A percentile compares a stretch with the other conserved stretches of the same genome.
phyloP scores from a whole-genome alignment of 1,284 basidiomycete species.

The Ustilago sp. region DNA sequence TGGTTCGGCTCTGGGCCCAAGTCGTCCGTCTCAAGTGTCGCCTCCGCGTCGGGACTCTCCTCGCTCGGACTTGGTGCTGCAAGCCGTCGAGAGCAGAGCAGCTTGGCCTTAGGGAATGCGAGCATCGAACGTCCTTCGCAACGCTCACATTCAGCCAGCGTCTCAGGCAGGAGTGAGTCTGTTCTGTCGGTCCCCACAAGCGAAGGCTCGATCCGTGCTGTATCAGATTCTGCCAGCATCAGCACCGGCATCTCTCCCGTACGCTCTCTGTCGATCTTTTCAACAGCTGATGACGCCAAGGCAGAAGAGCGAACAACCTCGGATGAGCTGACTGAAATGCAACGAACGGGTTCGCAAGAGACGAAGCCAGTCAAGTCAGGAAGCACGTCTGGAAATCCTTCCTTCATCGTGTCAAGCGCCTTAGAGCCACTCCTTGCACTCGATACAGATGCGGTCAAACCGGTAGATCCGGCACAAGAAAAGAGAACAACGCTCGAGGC shows the following conservation, averaged over 20 bases:
- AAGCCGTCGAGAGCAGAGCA: slow-evolving; percentile 50
- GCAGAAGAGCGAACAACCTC: background rate
- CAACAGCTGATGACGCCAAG: slow-evolving; percentile 2
- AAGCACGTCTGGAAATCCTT: slow-evolving; percentile 16
- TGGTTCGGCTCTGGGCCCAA: slow-evolving; percentile 44
- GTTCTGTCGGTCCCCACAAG: slow-evolving; percentile 8
- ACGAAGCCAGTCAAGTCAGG: background rate
- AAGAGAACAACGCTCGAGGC: slow-evolving; percentile 9
- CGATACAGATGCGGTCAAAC: background rate
- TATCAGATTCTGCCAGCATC: slow-evolving; percentile 20
- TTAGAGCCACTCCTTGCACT: slow-evolving; percentile 28
- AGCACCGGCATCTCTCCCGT: slow-evolving; percentile 4
- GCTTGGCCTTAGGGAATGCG: slow-evolving; percentile 60
- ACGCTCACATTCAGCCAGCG: slow-evolving; percentile 26
- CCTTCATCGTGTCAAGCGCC: slow-evolving; percentile 39
- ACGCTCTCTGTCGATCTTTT: background rate
- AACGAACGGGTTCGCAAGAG: slow-evolving; percentile 14
- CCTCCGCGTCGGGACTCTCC: slow-evolving; percentile 37
- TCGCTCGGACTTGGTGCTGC: slow-evolving; percentile 32
- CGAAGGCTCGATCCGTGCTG: slow-evolving; percentile 20
- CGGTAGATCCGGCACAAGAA: background rate
- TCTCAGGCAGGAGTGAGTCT: slow-evolving; percentile 26
- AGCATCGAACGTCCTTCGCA: slow-evolving; percentile 50
- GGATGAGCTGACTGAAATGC: background rate
- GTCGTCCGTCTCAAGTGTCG: slow-evolving; percentile 28